Conservation (phyloP, 108 stramenopile species). For the Fragilariopsis cylindrus region DNA sequence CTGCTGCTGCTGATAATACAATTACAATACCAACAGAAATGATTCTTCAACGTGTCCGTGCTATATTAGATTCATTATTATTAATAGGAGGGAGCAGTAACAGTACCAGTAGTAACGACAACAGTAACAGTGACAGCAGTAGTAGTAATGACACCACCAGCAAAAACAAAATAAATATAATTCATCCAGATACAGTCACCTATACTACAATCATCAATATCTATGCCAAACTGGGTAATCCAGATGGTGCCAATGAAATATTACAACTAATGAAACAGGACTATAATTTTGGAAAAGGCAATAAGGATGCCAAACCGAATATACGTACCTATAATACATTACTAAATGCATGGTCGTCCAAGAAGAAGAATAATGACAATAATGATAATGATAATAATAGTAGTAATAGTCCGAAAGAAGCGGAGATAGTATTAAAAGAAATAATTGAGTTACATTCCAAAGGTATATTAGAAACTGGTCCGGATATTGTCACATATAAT, state of each 20-base stretch:
- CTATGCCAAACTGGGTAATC: conserved; percentile 41
- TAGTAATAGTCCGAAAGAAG: not conserved
- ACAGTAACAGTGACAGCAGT: too few species aligned
- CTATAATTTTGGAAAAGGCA: conserved; percentile 39
- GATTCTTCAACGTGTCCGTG: too few species aligned
- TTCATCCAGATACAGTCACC: conserved; percentile 16
- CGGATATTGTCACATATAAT: conserved; percentile 4
- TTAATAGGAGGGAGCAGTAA: too few species aligned
- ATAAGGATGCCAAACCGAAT: conserved; percentile 20
- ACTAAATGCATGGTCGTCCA: conserved; percentile 20
- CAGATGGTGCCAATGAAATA: conserved; percentile 28
- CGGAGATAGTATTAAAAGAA: conserved; percentile 3
- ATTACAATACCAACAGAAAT: too few species aligned
- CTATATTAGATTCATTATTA: too few species aligned
- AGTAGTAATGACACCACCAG: too few species aligned
- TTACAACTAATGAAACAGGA: conserved; percentile 11
- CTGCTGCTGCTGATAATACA: too few species aligned
- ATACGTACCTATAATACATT: conserved; percentile 26
- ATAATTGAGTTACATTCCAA: conserved; percentile 45
- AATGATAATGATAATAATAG: not conserved
- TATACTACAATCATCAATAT: conserved; percentile 61
- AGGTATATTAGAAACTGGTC: conserved; percentile 34
- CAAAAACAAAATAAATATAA: too few species aligned
- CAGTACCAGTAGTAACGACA: too few species aligned
- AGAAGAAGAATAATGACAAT: not conserved